Percentiles rank a stretch among this genome's conserved stretches.
Conservation (phyloP, 2,329 filamentous ascomycete species). For the Fusarium solani-melongenae region DNA sequence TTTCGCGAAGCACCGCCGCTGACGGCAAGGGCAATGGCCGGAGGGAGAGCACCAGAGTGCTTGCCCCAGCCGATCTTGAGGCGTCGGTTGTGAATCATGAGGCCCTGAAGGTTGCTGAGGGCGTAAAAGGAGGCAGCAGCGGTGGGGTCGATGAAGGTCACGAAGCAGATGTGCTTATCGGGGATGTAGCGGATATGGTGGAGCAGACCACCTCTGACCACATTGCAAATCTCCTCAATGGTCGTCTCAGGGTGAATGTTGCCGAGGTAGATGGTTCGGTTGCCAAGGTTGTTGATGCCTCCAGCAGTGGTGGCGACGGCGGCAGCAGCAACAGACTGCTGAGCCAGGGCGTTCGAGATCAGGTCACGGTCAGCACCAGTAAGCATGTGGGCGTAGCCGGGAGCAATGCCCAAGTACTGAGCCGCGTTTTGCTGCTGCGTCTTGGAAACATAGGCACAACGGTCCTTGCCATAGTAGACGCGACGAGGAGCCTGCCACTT, state of each 20-base stretch:
- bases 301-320: constrained; percentile 96
- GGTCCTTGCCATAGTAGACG: constrained; percentile 98
- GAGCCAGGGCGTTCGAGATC: constrained; percentile 94
- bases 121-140: constrained; percentile 98
- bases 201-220: constrained; percentile 92
- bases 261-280: constrained; percentile 96
- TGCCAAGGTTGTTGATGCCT: constrained; percentile 96
- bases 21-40: constrained; percentile 94
- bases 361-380: constrained; percentile 96
- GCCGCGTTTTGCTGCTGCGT: constrained; percentile 99
- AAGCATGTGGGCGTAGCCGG: constrained; percentile 94
- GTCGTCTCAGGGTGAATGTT: constrained; percentile 99
- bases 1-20: constrained; percentile 98
- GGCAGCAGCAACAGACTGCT: constrained; percentile 96
- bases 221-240: constrained; percentile 99
- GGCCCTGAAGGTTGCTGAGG: constrained; percentile 93
- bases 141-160: constrained; percentile 98
- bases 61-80: constrained; percentile 99
- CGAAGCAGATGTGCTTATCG: constrained; percentile 99
- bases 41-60: constrained; percentile 95
- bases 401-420: constrained; percentile 96
- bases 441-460: constrained; percentile 98
- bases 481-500: constrained; percentile 97
- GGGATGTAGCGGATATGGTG: constrained; percentile 99
- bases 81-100: constrained; percentile 99